These are phyloP conservation scores for Melocanna baccifera DNA, from an alignment of 176 grass and related monocot genomes.

Conservation along the genomic window DNA sequence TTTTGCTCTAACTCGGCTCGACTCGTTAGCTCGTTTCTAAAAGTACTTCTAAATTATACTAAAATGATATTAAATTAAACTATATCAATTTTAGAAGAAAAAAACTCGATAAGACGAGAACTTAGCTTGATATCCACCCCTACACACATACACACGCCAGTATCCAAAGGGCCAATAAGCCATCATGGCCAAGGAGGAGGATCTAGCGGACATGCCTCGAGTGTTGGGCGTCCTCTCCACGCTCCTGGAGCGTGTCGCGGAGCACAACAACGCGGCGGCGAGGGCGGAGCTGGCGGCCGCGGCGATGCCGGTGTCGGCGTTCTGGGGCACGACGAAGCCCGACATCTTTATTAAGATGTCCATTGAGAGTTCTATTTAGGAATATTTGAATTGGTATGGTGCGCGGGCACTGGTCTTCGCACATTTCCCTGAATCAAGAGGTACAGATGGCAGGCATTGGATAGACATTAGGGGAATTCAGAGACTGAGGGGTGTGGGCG, in stretches of 20 bases:
- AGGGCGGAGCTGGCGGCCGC: neutral
- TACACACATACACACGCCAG: neutral
- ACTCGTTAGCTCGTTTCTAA: no score
- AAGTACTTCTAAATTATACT: no score
- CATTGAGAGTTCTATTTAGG: neutral
- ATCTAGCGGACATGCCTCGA: constrained; percentile 32
- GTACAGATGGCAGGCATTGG: neutral
- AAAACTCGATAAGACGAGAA: no score
- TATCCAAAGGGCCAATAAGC: neutral
- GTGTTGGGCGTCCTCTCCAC: constrained; percentile 52
- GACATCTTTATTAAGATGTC: no score
- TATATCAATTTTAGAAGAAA: no score
- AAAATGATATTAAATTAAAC: no score
- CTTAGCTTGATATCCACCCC: no score
- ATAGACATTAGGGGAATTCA: neutral
- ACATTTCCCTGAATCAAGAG: neutral
- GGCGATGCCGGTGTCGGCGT: constrained; percentile 22
- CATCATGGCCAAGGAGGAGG: constrained; percentile 31
- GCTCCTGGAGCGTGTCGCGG: constrained; percentile 49
- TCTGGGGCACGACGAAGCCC: constrained; percentile 48
- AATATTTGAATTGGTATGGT: neutral
- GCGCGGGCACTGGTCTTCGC: neutral
- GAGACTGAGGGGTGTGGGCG: neutral
- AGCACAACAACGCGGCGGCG: constrained; percentile 48
- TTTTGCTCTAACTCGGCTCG: no score